Conservation (phyloP, 805 yeast genomes). For the Saccharomycodes ludwigii region DNA sequence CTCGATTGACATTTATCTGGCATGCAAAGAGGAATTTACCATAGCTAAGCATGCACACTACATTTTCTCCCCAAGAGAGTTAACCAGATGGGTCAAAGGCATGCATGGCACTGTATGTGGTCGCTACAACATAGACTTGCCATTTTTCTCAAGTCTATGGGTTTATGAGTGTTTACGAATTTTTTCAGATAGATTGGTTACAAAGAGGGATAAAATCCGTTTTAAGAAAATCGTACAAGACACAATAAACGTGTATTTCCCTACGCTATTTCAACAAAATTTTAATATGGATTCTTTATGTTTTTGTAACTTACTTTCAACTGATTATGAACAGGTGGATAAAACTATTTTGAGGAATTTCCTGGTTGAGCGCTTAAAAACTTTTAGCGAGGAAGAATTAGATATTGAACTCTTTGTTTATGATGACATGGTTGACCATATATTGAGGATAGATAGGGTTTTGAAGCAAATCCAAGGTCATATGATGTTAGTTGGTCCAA, state of each 20-base stretch:
- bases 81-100: conserved; percentile 83
- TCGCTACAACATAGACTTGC: too few relatives aligned
- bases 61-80: conserved; percentile 78
- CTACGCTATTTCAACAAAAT: too few relatives aligned
- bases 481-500: conserved; percentile 69
- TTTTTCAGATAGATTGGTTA: conserved; percentile 60
- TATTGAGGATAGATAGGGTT: conserved; percentile 70
- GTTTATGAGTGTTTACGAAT: conserved; percentile 71
- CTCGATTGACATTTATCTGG: conserved; percentile 50
- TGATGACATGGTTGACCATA: conserved; percentile 62
- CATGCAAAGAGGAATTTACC: conserved; percentile 31
- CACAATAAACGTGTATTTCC: conserved; percentile 31
- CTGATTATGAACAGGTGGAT: conserved; percentile 45
- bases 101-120: conserved; percentile 41
- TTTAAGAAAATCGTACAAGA: conserved; percentile 28
- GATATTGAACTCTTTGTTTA: conserved; percentile 49
- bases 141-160: conserved; percentile 50
- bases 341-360: conserved; percentile 37
- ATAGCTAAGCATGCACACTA: conserved; percentile 40
- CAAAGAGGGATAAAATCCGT: conserved; percentile 34
- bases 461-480: conserved; percentile 84
- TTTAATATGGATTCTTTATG: conserved; percentile 47
- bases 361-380: conserved; percentile 47
- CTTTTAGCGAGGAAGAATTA: conserved; percentile 69
- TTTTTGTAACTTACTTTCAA: conserved; percentile 65